Evolutionary conservation across 2,329 filamentous ascomycete genomes (phyloP).

Genomic region (Fulvia fulva): DNA sequence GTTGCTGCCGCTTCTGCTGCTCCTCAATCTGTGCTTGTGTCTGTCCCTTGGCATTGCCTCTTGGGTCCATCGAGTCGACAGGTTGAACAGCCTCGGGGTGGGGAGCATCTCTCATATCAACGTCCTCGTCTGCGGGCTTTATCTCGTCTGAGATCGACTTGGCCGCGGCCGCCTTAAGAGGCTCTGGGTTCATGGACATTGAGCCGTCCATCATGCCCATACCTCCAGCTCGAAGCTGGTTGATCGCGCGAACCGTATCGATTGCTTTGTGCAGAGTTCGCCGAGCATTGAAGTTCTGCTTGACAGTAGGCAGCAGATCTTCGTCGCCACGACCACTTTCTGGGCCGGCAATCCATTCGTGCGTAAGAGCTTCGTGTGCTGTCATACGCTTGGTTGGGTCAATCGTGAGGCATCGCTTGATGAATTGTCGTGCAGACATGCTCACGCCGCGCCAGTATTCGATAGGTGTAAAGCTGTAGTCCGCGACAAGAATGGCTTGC

Average conservation of each 20-base stretch:
- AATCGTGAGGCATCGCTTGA: slow-evolving; percentile 84
- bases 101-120: slow-evolving; percentile 41
- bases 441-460: slow-evolving; percentile 98
- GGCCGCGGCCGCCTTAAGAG: slow-evolving; percentile 2
- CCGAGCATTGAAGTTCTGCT: slow-evolving; percentile 67
- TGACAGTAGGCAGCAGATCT: slow-evolving; percentile 61
- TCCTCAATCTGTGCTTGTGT: slow-evolving; percentile 59
- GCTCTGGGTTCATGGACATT: slow-evolving; percentile 52
- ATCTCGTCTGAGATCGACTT: slow-evolving; percentile 7
- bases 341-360: slow-evolving; percentile 61
- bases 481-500: slow-evolving; percentile 95
- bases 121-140: slow-evolving; percentile 28
- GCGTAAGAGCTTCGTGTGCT: slow-evolving; percentile 69
- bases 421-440: slow-evolving; percentile 79
- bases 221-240: slow-evolving; percentile 60
- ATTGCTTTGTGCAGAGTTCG: slow-evolving; percentile 64
- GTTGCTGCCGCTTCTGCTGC: slow-evolving; percentile 57
- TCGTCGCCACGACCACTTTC: slow-evolving; percentile 45
- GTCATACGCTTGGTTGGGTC: slow-evolving; percentile 86
- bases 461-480: slow-evolving; percentile 89
- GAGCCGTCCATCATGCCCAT: slow-evolving; percentile 59
- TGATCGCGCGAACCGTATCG: slow-evolving; percentile 65
- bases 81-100: slow-evolving; percentile 4
- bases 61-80: slow-evolving; percentile 49
- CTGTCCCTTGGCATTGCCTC: slow-evolving; percentile 58